A percentile compares a stretch with the other conserved stretches of the same genome.
These are phyloP conservation scores for Alternaria conjuncta DNA, from an alignment of 2,329 filamentous ascomycete genomes.

Conservation along the genomic window DNA sequence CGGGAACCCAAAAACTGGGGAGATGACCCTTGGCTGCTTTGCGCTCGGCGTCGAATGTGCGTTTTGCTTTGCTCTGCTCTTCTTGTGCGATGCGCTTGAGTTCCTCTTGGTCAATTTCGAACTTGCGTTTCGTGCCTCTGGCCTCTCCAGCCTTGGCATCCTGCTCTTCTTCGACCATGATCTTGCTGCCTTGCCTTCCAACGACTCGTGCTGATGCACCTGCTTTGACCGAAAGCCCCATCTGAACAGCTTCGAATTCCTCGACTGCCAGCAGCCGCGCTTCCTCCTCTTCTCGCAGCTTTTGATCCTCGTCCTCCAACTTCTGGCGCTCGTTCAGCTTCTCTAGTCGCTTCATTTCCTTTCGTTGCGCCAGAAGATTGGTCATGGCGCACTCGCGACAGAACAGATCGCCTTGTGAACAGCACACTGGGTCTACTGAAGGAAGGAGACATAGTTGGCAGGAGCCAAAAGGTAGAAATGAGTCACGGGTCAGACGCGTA, in stretches of 20 bases:
- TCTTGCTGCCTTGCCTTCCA: slow-evolving; percentile 53
- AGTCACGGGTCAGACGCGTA: slow-evolving; percentile 86
- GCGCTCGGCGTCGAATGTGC: slow-evolving; percentile 75
- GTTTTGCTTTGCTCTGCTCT: slow-evolving; percentile 73
- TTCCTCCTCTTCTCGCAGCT: slow-evolving; percentile 69
- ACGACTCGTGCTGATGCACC: slow-evolving; percentile 47
- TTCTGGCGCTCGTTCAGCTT: slow-evolving; percentile 67
- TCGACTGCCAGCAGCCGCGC: slow-evolving; percentile 72
- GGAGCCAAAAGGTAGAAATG: slow-evolving; percentile 87
- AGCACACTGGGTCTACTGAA: slow-evolving; percentile 82
- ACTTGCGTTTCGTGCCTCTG: slow-evolving; percentile 72
- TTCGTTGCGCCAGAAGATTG: slow-evolving; percentile 89
- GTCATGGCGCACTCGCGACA: slow-evolving; percentile 91
- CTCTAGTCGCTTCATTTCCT: slow-evolving; percentile 85
- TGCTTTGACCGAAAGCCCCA: slow-evolving; percentile 59
- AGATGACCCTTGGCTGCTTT: slow-evolving; percentile 68
- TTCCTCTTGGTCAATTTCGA: slow-evolving; percentile 79
- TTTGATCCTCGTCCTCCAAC: slow-evolving; percentile 67
- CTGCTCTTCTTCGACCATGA: slow-evolving; percentile 49
- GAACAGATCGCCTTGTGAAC: slow-evolving; percentile 81
- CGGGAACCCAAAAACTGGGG: slow-evolving; percentile 93
- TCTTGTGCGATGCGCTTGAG: slow-evolving; percentile 71
- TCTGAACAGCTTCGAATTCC: slow-evolving; percentile 86
- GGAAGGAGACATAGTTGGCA: slow-evolving; percentile 87
- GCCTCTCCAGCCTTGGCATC: slow-evolving; percentile 36